These are phyloP conservation scores for Phalaenopsis equestris DNA, from an alignment of 106 monocot genomes.

Conservation along the genomic window DNA sequence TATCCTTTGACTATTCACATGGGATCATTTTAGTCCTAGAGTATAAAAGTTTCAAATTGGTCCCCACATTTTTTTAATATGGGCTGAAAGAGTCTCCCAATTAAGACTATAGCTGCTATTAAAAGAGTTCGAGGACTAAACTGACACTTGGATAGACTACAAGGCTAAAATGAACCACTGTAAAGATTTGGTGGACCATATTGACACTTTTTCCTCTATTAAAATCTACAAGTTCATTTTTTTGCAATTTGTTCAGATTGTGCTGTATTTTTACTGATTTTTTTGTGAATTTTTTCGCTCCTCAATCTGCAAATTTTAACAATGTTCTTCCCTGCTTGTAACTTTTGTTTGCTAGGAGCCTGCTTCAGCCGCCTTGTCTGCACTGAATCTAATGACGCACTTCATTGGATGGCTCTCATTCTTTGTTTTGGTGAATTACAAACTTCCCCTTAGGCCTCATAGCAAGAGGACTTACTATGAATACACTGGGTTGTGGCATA, in stretches of 20 bases:
- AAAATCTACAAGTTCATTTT: too few relatives aligned
- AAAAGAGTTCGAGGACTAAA: too few relatives aligned
- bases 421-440: slow-evolving; percentile 56
- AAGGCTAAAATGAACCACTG: too few relatives aligned
- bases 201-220: too few relatives aligned
- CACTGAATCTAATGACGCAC: slow-evolving; percentile 75
- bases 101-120: too few relatives aligned
- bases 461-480: slow-evolving; percentile 84
- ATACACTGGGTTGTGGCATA: slow-evolving; percentile 87
- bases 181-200: too few relatives aligned
- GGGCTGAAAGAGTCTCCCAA: too few relatives aligned
- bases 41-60: too few relatives aligned
- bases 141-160: too few relatives aligned
- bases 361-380: slow-evolving; percentile 70
- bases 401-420: slow-evolving; percentile 88
- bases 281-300: neutral
- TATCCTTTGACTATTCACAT: too few relatives aligned
- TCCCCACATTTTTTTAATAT: too few relatives aligned
- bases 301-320: neutral
- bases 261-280: neutral
- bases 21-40: too few relatives aligned
- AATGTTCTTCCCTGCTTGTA: neutral
- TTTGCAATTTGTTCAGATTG: neutral
- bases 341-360: slow-evolving; percentile 51
- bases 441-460: slow-evolving; percentile 71